Percentiles rank a stretch among this genome's conserved stretches.
Conservation (phyloP, 1,284 basidiomycete species). For the Ceratobasidium sp. region DNA sequence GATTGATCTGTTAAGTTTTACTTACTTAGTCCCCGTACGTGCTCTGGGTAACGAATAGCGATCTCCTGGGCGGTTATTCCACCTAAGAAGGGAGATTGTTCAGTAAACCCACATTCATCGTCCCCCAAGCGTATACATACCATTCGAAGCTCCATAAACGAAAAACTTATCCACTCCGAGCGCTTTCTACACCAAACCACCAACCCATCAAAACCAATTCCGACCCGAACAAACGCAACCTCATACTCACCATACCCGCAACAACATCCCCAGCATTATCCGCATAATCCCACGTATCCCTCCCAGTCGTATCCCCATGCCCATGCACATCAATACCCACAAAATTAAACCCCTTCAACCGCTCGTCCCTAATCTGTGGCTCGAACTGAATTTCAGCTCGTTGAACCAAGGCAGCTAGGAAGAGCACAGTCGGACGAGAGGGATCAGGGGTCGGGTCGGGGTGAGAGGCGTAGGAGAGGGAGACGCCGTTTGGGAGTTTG, state of each 20-base stretch:
- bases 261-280: conserved; percentile 35
- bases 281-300: conserved; percentile 17
- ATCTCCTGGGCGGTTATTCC: conserved; percentile 24
- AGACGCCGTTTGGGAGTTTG: conserved; percentile 15
- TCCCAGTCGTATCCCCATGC: conserved; percentile 37
- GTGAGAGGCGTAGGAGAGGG: conserved; percentile 27
- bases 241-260: conserved; percentile 9
- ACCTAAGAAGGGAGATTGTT: conserved; percentile 10
- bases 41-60: conserved; percentile 9
- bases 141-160: conserved; percentile 25
- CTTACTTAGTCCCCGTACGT: conserved; percentile 13
- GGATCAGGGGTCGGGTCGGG: conserved; percentile 10
- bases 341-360: conserved; percentile 26
- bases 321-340: conserved; percentile 36
- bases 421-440: conserved; percentile 20
- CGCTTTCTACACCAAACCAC: conserved; percentile 6
- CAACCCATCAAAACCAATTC: not conserved
- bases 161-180: conserved; percentile 33
- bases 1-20: not conserved
- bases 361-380: conserved; percentile 14
- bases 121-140: not conserved
- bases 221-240: not conserved
- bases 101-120: not conserved
- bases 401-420: conserved; percentile 18
- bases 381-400: conserved; percentile 19